Base-by-base conservation (phyloP, 2,329 filamentous ascomycete species). In the Dactylellina sp. region DNA sequence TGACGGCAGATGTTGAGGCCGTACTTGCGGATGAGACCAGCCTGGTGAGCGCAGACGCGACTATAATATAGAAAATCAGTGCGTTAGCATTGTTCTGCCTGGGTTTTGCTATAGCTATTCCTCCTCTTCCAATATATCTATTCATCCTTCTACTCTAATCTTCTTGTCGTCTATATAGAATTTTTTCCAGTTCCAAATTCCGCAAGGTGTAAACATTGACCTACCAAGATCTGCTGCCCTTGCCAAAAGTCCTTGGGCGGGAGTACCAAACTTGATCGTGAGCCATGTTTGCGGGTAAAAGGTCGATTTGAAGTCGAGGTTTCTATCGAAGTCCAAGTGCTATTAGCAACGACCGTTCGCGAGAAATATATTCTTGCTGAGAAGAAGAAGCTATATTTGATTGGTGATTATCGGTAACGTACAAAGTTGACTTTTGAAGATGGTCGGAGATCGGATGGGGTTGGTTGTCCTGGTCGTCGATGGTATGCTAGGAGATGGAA, bases 1-100 rank as follows among this genome's bases (percentile, higher is more conserved):
- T 91, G 89, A 87, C 89, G 88, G 88, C 89, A 91, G 82, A 91
- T 88, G 85, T 96, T 92, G 81, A 97, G 88, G 83, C 95, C 94
- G 87, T 99, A 99, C 88, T 99, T 99, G 88, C 95, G 93, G 89
- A 99, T 97, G 80, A 99, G 89, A 96, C 95, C 95, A 82, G 95
- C 94, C 83, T 88, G 89, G 91, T 99, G 94, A 83, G 93, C 92
- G 92, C 89, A 91, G 83, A 91, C 89, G 82, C 89, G 89, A 87
- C 89, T 91, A 22, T 63, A 70, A 81, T 80, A n/a, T n/a, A 66
- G 47, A 65, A 76, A 47, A 75, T 65, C 62, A 44, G 9, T 49
- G 66, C 35, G 63, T 79, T 62, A 78, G 77, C 75, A 56, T 60
- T 47, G 12, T 70, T 71, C 50, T 37, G 40, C 20, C 35, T 14